Base-by-base conservation (phyloP, 768 basidiomycete species). In the Trametes elegans region DNA sequence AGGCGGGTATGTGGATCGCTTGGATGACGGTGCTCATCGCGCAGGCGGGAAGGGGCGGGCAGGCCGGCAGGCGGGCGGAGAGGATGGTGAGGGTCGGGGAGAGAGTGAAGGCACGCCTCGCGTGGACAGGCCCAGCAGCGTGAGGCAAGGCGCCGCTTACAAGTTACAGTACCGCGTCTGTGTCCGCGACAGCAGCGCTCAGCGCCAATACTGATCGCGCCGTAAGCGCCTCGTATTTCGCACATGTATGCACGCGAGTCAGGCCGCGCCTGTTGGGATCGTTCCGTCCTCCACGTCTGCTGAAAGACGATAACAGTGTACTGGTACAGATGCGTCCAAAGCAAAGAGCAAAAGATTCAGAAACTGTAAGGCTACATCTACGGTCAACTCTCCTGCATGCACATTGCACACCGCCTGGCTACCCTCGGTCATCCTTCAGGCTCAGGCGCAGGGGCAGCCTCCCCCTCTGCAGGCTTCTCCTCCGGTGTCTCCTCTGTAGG, bases 1-100 rank as follows among this genome's bases (percentile, higher is more conserved):
- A 79, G 63, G 76, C 78, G 32, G 79, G 81, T 59, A 93, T 79
- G 71, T 80, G 78, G 62, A 93, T 76, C 48, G 88, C 84, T 71
- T 91, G 90, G 58, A 91, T 88, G 66, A 85, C 83, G 24, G 57
- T 53, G 54, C 85, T 81, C 62, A 63, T 63, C 23, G 41, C 23
- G 40, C n/a, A n/a, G n/a, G n/a, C 34, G 31, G 27, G 26, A 11
- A 13, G 3, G 10, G 21, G 24, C 19, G 31, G 44, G 28, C 10
- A 18, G 34, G 27, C 18, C 19, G 50, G 28, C 6, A 18, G 21
- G 38, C 38, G 35, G 6, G 23, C 21, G 21, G 32, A 29, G 23
- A 43, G 39, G 41, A 40, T 7, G 27, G 32, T 4, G 24, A 36
- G 16, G 7, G 44, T 14, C 31, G 5, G 24, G 36, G 35, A 27